Evolutionary conservation across 352 stramenopile species (phyloP).

Genomic region (Peronospora destructor): DNA sequence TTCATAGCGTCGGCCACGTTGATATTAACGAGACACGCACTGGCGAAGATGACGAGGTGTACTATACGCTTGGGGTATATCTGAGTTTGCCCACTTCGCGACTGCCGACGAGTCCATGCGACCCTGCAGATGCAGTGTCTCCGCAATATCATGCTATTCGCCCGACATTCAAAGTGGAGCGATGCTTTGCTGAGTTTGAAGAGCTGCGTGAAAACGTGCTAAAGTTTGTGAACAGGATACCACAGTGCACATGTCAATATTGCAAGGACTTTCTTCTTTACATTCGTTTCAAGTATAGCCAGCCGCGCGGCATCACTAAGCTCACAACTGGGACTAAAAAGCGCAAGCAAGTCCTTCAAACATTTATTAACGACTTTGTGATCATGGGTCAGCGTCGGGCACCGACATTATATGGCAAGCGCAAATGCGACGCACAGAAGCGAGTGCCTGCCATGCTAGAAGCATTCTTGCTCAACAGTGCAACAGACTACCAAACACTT

Average conservation of each 20-base stretch:
- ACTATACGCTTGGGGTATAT: constrained; percentile 40
- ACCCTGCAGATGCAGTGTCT: constrained; percentile 4
- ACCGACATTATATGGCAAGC: constrained; percentile 13
- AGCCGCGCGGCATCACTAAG: constrained; percentile 32
- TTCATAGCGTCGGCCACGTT: constrained; percentile 41
- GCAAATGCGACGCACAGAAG: constrained; percentile 34
- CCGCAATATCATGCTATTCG: constrained; percentile 1
- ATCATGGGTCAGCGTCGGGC: constrained; percentile 27
- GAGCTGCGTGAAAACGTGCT: constrained; percentile 39
- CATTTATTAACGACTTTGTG: constrained; percentile 37
- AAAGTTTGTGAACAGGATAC: constrained; percentile 25
- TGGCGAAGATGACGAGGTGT: constrained; percentile 20
- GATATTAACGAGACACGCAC: constrained; percentile 32
- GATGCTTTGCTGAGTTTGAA: constrained; percentile 49
- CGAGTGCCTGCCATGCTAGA: constrained; percentile 35
- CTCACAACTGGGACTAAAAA: constrained; percentile 25
- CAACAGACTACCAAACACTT: constrained; percentile 13
- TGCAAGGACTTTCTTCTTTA: constrained; percentile 36
- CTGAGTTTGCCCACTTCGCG: constrained; percentile 29
- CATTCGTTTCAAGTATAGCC: constrained; percentile 35
- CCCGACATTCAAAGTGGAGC: constrained; percentile 39
- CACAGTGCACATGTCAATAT: constrained; percentile 32
- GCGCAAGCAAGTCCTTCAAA: constrained; percentile 26
- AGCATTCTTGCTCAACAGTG: constrained; percentile 35
- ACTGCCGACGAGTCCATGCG: constrained; percentile 22